These are phyloP conservation scores for Nasturtium officinale DNA, from an alignment of 345 rosid species.

Conservation along the genomic window DNA sequence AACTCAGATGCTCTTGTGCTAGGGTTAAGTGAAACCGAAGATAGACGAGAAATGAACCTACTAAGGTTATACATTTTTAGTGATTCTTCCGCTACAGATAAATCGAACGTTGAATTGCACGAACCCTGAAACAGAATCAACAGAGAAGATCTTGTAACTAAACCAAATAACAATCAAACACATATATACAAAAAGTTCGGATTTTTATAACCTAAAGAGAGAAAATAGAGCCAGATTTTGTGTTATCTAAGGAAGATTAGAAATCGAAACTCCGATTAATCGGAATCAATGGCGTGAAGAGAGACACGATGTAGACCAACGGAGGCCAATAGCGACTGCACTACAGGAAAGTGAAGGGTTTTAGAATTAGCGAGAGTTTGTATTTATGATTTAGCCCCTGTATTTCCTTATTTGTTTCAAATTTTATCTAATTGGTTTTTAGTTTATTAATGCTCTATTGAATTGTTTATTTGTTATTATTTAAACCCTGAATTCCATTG, in stretches of 20 bases:
- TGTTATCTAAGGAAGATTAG: not conserved
- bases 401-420: not conserved
- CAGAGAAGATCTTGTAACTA: slow-evolving; percentile 18
- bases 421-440: not conserved
- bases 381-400: slow-evolving; percentile 13
- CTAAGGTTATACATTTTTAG: slow-evolving; percentile 52
- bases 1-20: slow-evolving; percentile 35
- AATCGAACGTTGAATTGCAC: slow-evolving; percentile 6
- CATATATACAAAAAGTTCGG: not conserved
- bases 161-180: not conserved
- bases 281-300: slow-evolving; percentile 37
- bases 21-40: slow-evolving; percentile 44
- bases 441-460: rapidly evolving
- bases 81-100: not conserved
- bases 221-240: not conserved
- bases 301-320: slow-evolving; percentile 26
- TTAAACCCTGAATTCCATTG: not conserved
- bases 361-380: slow-evolving; percentile 12
- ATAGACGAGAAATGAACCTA: slow-evolving; percentile 50
- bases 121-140: slow-evolving; percentile 25
- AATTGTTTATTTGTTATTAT: not conserved
- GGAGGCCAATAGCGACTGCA: slow-evolving; percentile 38
- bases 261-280: slow-evolving; percentile 21
- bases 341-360: slow-evolving; percentile 30
- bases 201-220: not conserved